Percentiles rank a stretch among this genome's conserved stretches.
These are phyloP conservation scores for Aspergillus pseudoviridinutans DNA, from an alignment of 2,329 filamentous ascomycete species.

Conservation along the genomic window DNA sequence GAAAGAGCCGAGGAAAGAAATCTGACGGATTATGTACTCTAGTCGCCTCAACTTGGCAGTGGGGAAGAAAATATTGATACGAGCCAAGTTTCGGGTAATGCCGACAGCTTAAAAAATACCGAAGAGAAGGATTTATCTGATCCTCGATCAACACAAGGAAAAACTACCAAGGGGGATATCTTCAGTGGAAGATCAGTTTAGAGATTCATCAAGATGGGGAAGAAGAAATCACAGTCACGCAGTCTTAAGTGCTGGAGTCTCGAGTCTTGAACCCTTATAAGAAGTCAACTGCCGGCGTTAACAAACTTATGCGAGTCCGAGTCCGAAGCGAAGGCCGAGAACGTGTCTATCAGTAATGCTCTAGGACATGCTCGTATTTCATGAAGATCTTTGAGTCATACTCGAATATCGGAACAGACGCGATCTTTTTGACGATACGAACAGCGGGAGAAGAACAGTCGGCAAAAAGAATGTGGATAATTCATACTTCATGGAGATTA, in stretches of 20 bases:
- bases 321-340: background rate
- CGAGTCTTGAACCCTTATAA: background rate
- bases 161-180: background rate
- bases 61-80: background rate
- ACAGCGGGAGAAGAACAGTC: too few relatives aligned
- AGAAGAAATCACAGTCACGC: background rate
- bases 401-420: too few relatives aligned
- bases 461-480: too few relatives aligned
- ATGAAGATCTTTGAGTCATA: too few relatives aligned
- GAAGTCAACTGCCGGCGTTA: background rate
- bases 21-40: background rate
- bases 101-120: background rate
- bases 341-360: background rate
- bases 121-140: background rate
- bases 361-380: too few relatives aligned
- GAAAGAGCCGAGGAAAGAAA: background rate
- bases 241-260: background rate
- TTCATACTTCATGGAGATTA: too few relatives aligned
- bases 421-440: too few relatives aligned
- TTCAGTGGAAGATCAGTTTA: background rate
- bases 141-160: background rate
- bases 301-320: background rate
- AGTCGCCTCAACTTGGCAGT: background rate
- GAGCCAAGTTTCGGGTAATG: background rate
- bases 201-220: background rate